Base-by-base conservation (phyloP, 1,284 basidiomycete species). In the Ceratobasidium theobromae region DNA sequence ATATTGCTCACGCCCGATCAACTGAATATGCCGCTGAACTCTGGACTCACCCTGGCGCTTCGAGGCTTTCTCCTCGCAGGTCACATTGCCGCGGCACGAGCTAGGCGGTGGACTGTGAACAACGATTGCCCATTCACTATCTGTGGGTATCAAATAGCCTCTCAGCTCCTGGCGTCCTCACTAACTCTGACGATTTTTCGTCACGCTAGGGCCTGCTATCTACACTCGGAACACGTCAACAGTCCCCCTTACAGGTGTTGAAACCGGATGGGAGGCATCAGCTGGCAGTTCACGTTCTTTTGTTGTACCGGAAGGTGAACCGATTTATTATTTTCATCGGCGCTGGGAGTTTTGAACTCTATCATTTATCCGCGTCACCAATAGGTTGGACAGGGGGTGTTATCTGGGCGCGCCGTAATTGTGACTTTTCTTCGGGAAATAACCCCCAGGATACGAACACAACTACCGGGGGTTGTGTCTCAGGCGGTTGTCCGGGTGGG, bases 121-220 rank as follows among this genome's bases (percentile, higher is more conserved):
- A 62, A 62, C 27, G 57, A 62, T n/a, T 62, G 57, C 45, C n/a
- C 57, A 21, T 62, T 35, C 25, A 62, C 57, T 25, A 28, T 62
- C 18, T 62, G 57, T 62, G 46, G 40, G 57, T 27, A 30, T 51
- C 41, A 43, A 45, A 21, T 51, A 49, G 55, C 25, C 32, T 48
- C 33, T 30, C 46, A 33, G 32, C 32, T 51, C 57, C 46, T n/a
- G 43, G 12, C 33, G 6, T 30, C 27, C 32, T 48, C 3, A 60
- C 40, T 16, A 9, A 27, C 43, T 45, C 18, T 14, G 28, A 14
- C 18, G 8, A 27, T 30, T 30, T 25, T 40, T 28, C 32, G 12
- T 11, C 18, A n/a, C 11, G 11, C 40, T 21, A 60, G 57, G 57
- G 57, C 57, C 57, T 2, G 57, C 57, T n/a, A 60, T 60, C 21